These are phyloP conservation scores for Diaporthe eres DNA, from an alignment of 2,329 filamentous ascomycete genomes.

Conservation along the genomic window DNA sequence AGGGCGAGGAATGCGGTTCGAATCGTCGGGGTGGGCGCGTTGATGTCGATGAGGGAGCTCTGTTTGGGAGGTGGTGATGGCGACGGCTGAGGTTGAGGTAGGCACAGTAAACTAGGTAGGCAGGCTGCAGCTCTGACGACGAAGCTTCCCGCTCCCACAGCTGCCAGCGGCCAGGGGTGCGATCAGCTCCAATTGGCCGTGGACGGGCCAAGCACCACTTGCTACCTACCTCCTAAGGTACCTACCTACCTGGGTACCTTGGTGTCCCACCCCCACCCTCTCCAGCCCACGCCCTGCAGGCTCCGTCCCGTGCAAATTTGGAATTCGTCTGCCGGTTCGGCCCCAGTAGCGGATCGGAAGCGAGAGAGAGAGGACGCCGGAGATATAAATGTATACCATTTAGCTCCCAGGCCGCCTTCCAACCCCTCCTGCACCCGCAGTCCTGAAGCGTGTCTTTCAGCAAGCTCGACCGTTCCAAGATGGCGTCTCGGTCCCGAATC, in stretches of 20 bases:
- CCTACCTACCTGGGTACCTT: background rate
- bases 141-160: constrained; percentile 37
- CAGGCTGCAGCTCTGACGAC: constrained; percentile 47
- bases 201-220: background rate
- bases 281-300: constrained; percentile 7
- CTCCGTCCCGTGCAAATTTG: constrained; percentile 32
- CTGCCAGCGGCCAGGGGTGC: constrained; percentile 29
- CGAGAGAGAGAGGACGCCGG: constrained; percentile 9
- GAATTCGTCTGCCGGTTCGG: constrained; percentile 29
- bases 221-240: background rate
- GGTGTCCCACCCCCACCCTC: constrained; percentile 1
- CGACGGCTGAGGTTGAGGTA: constrained; percentile 10
- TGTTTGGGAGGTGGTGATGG: constrained; percentile 31
- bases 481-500: constrained; percentile 38
- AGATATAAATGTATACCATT: background rate
- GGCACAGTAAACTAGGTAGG: constrained; percentile 32
- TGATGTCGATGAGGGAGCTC: constrained; percentile 34
- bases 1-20: background rate
- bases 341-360: constrained; percentile 24
- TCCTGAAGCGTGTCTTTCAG: background rate
- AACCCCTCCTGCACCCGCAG: background rate
- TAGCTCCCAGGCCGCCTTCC: background rate
- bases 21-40: constrained; percentile 34
- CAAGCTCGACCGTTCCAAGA: constrained; percentile 24
- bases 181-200: constrained; percentile 39